Base-by-base conservation (phyloP, 129 eudicot genomes). In the Solidago caesia region DNA sequence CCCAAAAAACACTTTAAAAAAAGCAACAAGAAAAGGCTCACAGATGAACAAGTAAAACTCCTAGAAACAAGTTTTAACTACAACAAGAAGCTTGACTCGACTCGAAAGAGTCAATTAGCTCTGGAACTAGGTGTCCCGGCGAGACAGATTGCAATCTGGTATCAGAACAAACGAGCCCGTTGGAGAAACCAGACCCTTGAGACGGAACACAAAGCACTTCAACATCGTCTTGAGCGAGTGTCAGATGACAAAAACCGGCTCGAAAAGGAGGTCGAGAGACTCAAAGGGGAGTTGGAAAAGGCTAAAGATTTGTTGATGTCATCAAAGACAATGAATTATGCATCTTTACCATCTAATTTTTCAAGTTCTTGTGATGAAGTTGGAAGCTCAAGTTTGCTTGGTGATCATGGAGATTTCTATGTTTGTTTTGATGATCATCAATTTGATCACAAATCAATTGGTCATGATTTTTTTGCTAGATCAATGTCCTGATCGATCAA, bases 151-250 rank as follows among this genome's bases (percentile, higher is more conserved):
- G 87, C 92, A 25, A 75, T 87, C 3, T 87, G 92, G 92, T 87
- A 82, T 75, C 92, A 87, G 41, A 87, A 87, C 76, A 85, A 80
- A 72, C 82, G 89, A 5, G 92, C 92, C 4, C 77, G 92, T 7
- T 83, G 82, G 85, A 85, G 87, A 75, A 85, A 69, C 69, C 85
- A 87, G 42, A 80, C 82, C 64, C 72, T 87, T 0, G 92, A 87
- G 67, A 47, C 45, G 0, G 87, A 77, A 12, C 77, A 84, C 78
- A 76, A 72, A 62, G 75, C 74, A 4, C 61, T 85, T 16, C 84
- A 82, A 46, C 26, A 60, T n/a, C 78, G 72, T 51, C 84, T 85
- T 3, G 86, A 82, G 47, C 45, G 68, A 14, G 78, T 82, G 44
- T 52, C 77, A 41, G 58, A 68, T 26, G 87, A 85, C 46, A 85